These are phyloP conservation scores for Fusarium verticillioides DNA, from an alignment of 2,329 filamentous ascomycete genomes.

Conservation along the genomic window DNA sequence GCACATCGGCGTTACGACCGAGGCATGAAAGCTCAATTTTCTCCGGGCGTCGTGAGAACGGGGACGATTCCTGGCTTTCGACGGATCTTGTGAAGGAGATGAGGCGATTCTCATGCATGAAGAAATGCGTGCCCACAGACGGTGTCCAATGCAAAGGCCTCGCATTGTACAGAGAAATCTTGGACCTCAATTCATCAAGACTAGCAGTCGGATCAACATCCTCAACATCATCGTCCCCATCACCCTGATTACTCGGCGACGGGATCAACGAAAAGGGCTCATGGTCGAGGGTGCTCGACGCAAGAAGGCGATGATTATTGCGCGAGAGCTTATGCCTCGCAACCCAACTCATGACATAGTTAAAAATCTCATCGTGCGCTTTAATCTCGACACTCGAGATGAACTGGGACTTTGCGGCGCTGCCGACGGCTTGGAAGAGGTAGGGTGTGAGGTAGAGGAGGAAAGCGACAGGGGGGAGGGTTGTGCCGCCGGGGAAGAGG, in stretches of 20 bases:
- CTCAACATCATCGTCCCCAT: neutral
- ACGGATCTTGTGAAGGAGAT: constrained; percentile 18
- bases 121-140: constrained; percentile 25
- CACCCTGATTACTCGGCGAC: neutral
- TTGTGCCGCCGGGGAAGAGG: constrained; percentile 1
- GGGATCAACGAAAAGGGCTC: neutral
- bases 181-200: constrained; percentile 15
- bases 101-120: constrained; percentile 13
- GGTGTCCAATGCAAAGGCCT: constrained; percentile 25
- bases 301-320: constrained; percentile 23
- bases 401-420: neutral
- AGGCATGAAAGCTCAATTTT: constrained; percentile 21
- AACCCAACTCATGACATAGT: constrained; percentile 29
- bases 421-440: neutral
- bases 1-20: constrained; percentile 13
- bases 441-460: constrained; percentile 9
- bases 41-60: neutral
- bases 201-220: neutral
- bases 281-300: constrained; percentile 12
- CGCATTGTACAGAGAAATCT: constrained; percentile 25
- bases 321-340: constrained; percentile 18
- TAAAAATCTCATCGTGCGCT: constrained; percentile 25
- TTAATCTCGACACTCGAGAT: constrained; percentile 27
- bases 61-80: neutral
- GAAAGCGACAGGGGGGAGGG: neutral